Evolutionary conservation across 2,329 filamentous ascomycete species (phyloP).

Genomic region (Cercospora sp.): DNA sequence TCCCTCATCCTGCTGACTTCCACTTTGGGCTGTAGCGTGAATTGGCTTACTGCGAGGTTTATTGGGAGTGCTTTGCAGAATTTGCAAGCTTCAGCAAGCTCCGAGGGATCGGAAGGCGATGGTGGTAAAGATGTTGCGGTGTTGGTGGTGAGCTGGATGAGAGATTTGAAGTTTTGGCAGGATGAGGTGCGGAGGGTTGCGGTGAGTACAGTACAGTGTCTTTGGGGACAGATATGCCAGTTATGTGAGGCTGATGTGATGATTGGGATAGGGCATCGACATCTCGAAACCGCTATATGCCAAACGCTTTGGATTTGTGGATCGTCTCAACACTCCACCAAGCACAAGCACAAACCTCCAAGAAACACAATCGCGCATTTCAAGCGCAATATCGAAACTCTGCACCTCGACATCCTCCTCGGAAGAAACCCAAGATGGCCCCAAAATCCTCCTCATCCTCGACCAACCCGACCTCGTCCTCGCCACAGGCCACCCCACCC

Average conservation of each 20-base stretch:
- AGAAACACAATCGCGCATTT: constrained; percentile 16
- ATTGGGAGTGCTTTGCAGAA: constrained; percentile 49
- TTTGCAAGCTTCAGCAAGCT: no score
- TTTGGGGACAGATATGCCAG: no score
- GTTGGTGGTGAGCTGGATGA: constrained; percentile 79
- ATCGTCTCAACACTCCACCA: constrained; percentile 58
- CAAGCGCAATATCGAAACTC: constrained; percentile 14
- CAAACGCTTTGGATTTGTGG: constrained; percentile 69
- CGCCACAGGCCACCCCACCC: constrained; percentile 35
- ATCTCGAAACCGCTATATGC: constrained; percentile 60
- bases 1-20: constrained; percentile 68
- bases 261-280: constrained; percentile 73
- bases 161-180: constrained; percentile 77
- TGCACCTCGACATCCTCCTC: not conserved
- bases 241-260: no score
- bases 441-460: constrained; percentile 45
- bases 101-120: no score
- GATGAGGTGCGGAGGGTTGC: constrained; percentile 53
- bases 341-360: not conserved
- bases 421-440: not conserved
- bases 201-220: no score
- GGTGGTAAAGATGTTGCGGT: constrained; percentile 46
- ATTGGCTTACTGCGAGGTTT: constrained; percentile 59
- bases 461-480: constrained; percentile 49
- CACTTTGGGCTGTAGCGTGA: constrained; percentile 55